Conservation (phyloP, 768 basidiomycete genomes). For the Butyriboletus loyo region DNA sequence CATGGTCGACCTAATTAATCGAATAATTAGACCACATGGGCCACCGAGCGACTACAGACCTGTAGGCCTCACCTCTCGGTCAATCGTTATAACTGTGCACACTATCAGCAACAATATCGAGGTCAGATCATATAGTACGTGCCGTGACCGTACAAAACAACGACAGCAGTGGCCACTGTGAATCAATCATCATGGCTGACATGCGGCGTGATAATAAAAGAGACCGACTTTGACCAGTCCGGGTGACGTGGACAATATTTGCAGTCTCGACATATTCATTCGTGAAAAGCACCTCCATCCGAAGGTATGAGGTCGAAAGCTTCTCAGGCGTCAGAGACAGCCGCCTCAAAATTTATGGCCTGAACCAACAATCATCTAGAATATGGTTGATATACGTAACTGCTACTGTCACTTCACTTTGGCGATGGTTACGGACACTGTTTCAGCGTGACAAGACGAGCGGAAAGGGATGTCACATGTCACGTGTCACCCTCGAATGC, state of each 20-base stretch:
- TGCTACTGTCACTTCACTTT: too few relatives aligned
- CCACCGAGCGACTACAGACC: neutral
- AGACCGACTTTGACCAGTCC: constrained; percentile 10
- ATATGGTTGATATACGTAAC: too few relatives aligned
- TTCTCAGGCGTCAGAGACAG: neutral
- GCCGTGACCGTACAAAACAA: constrained; percentile 20
- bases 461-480: too few relatives aligned
- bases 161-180: constrained; percentile 7
- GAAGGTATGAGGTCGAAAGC: neutral
- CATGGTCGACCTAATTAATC: constrained; percentile 13
- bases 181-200: neutral
- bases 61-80: constrained; percentile 12
- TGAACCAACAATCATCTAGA: neutral
- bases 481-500: too few relatives aligned
- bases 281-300: neutral
- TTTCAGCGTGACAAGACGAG: too few relatives aligned
- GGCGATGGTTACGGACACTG: too few relatives aligned
- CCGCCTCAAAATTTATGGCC: neutral
- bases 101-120: neutral
- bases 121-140: neutral
- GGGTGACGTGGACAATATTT: neutral
- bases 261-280: neutral
- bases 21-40: neutral
- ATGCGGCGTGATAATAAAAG: neutral
- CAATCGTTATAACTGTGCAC: constrained; percentile 14